phyloP scores from a whole-genome alignment of 345 rosid species.

The Psidium guajava region DNA sequence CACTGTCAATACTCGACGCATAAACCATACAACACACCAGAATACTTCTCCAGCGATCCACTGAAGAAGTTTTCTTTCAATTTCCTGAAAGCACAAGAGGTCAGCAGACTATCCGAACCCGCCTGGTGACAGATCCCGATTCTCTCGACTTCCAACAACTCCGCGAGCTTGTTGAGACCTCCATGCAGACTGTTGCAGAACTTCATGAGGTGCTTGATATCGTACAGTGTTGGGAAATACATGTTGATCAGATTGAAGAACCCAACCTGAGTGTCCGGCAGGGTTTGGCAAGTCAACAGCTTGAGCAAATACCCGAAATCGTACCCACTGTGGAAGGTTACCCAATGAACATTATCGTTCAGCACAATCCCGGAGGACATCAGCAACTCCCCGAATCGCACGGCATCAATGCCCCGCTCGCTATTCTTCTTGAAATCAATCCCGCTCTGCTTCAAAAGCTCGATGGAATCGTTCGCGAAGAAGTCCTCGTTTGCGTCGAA shows the following conservation, averaged over 20 bases:
- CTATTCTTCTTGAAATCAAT: slow-evolving; percentile 57
- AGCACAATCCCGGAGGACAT: slow-evolving; percentile 86
- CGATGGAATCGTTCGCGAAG: slow-evolving; percentile 64
- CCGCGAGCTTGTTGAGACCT: slow-evolving; percentile 80
- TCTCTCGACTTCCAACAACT: slow-evolving; percentile 76
- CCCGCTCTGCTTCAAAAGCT: slow-evolving; percentile 66
- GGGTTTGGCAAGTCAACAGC: slow-evolving; percentile 56
- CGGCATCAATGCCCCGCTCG: slow-evolving; percentile 51
- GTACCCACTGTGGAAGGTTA: slow-evolving; percentile 91
- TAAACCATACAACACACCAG: slow-evolving; percentile 89
- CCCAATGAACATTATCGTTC: slow-evolving; percentile 75
- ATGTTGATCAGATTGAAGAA: slow-evolving; percentile 58
- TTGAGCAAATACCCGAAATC: slow-evolving; percentile 86
- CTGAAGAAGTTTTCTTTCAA: slow-evolving; percentile 71
- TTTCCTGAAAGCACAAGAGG: slow-evolving; percentile 77
- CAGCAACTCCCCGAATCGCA: slow-evolving; percentile 59
- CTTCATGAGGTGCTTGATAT: slow-evolving; percentile 83
- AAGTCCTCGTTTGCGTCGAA: slow-evolving; percentile 53
- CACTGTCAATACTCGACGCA: slow-evolving; percentile 70
- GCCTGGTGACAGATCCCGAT: slow-evolving; percentile 86
- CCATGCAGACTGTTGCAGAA: slow-evolving; percentile 85
- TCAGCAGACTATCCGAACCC: slow-evolving; percentile 89
- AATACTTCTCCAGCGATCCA: slow-evolving; percentile 59
- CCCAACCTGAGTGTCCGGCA: slow-evolving; percentile 48
- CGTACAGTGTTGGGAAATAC: slow-evolving; percentile 68